Evolutionary conservation across 2,329 filamentous ascomycete species (phyloP), one percentile per base, ranked within the genome.

Genomic region (Penicillium sp.): DNA sequence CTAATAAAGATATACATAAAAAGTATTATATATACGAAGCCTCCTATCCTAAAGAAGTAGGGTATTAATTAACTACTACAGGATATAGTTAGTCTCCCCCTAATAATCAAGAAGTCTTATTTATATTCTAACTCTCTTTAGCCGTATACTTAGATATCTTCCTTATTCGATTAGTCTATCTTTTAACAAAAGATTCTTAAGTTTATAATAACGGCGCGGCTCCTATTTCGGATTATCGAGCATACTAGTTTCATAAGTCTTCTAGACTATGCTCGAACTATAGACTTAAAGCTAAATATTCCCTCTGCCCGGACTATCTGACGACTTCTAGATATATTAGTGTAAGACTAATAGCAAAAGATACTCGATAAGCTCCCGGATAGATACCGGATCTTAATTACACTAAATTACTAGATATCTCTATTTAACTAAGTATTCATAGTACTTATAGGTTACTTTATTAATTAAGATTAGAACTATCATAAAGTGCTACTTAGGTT

Each of bases 111-210:
- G 40, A 44, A 44, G 40, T 19, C 19, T 44, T 44, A 44, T 4
- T 44, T 44, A 44, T 13, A 44, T 13, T 44, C 24, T 44, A 44
- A 12, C 7, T 44, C 1, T 22, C 40, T 44, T 44, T 44, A 44
- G 40, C 40, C 9, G 8, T 24, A 44, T 44, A 44, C 40, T 10
- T 13, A 44, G 40, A 44, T 44, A 44, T 44, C 40, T 44, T 24
- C 40, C 19, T 30, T 10, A 28, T 42, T 42, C 40, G 40, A 44
- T 44, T 4, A 44, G 40, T 44, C 40, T 44, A 44, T 13, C 40
- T 44, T 44, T 44, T 22, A 44, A 44, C 10, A 44, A 44, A 44
- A 44, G 40, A 44, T 44, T 44, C 40, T 44, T 44, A 9, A 44
- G 9, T 44, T 44, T 44, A 44, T 44, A 44, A 44, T 5, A 12